phyloP scores from a whole-genome alignment of 495 filamentous ascomycete species.

The Pyronema domesticum region DNA sequence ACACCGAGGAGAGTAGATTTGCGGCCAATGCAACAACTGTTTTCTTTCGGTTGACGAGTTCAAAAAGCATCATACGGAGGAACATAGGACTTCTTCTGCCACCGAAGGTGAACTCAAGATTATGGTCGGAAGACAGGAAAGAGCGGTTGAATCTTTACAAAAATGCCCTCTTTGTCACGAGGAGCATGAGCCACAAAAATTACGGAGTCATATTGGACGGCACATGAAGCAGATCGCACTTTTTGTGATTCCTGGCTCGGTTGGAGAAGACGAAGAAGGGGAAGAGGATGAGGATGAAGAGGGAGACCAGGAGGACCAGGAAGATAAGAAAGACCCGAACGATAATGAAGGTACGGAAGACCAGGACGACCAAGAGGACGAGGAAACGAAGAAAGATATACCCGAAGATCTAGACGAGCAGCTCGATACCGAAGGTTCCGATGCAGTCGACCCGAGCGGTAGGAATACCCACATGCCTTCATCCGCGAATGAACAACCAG shows the following conservation, averaged over 20 bases:
- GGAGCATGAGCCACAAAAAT: background rate
- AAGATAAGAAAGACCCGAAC: no score
- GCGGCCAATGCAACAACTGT: slow-evolving; percentile 6
- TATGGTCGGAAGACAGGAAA: slow-evolving; percentile 11
- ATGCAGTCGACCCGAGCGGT: no score
- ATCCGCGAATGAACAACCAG: no score
- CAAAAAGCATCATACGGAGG: slow-evolving; percentile 1
- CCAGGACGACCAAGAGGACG: no score
- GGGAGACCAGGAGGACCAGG: no score
- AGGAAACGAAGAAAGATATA: no score
- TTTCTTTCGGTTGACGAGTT: slow-evolving; percentile 2
- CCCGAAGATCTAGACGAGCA: no score
- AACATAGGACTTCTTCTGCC: slow-evolving; percentile 6
- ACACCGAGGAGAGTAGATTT: slow-evolving; percentile 20
- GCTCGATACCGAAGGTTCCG: no score
- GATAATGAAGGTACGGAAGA: no score
- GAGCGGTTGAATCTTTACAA: slow-evolving; percentile 7
- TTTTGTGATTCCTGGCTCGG: slow-evolving; percentile 9
- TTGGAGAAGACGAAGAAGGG: background rate
- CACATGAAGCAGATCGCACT: slow-evolving; percentile 22
- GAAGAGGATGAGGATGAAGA: no score
- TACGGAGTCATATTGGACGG: slow-evolving; percentile 12
- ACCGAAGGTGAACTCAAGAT: slow-evolving; percentile 3
- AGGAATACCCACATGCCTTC: no score
- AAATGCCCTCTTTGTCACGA: slow-evolving; percentile 10